Evolutionary conservation across 2,329 filamentous ascomycete genomes (phyloP).

Genomic region (Cladosporium sp.): DNA sequence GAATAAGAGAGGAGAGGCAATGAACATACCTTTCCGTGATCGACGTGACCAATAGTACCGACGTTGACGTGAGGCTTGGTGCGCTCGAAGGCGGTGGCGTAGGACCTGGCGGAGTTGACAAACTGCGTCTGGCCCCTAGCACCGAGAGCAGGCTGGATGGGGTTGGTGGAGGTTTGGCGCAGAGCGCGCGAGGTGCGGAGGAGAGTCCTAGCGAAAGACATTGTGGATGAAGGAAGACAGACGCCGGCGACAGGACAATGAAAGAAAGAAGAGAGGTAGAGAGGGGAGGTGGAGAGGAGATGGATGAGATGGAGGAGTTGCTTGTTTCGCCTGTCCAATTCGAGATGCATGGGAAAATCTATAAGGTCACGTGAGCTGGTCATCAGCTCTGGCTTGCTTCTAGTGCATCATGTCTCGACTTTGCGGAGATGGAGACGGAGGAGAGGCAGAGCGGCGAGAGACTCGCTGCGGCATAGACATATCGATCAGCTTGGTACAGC

Average conservation of each 20-base stretch:
- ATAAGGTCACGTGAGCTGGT: background rate
- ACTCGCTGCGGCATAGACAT: too few species aligned
- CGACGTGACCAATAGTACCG: conserved; percentile 98
- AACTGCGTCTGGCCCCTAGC: conserved; percentile 60
- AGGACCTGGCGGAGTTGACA: conserved; percentile 60
- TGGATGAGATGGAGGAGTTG: conserved; percentile 2
- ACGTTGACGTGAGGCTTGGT: conserved; percentile 98
- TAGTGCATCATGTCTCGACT: too few species aligned
- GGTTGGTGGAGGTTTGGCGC: conserved; percentile 66
- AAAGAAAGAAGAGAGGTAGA: conserved; percentile 9
- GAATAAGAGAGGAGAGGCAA: too few species aligned
- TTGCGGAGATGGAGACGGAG: background rate
- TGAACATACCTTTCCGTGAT: conserved; percentile 87
- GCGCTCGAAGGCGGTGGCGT: conserved; percentile 71
- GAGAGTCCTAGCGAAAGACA: conserved; percentile 76
- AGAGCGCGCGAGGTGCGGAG: conserved; percentile 78
- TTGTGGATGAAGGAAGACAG: conserved; percentile 35
- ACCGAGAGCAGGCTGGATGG: conserved; percentile 67
- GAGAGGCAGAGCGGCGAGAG: too few species aligned
- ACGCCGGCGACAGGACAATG: conserved; percentile 9
- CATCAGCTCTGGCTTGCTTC: background rate
- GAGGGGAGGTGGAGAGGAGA: conserved; percentile 5
- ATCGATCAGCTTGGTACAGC: too few species aligned
- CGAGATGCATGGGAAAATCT: background rate
- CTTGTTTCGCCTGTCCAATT: too few species aligned